These are phyloP conservation scores for Bolboschoenoplectus hybrid DNA, from an alignment of 202 grass and related monocot genomes.

Conservation along the genomic window DNA sequence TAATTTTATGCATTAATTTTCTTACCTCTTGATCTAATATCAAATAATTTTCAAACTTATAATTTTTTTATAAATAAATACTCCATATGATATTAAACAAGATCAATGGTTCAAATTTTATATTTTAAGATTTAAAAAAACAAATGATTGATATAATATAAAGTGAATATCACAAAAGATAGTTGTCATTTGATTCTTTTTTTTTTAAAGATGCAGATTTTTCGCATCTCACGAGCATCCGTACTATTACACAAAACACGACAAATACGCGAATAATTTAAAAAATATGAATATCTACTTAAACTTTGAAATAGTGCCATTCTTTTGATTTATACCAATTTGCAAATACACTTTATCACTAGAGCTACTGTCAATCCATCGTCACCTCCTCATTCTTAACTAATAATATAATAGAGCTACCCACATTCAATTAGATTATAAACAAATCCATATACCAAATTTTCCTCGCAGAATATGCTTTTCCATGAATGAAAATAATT, in stretches of 20 bases:
- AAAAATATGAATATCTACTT: not conserved
- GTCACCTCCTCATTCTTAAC: constrained; percentile 23
- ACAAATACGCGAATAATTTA: not conserved
- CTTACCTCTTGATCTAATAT: too few species aligned
- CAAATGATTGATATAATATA: too few species aligned
- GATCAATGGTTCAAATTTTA: too few species aligned
- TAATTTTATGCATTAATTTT: too few species aligned
- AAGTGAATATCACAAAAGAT: too few species aligned
- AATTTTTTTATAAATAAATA: too few species aligned
- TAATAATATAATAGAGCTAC: constrained; percentile 1
- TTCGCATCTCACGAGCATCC: not conserved
- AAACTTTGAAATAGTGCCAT: constrained; percentile 14
- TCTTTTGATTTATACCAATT: constrained; percentile 28
- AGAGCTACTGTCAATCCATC: constrained; percentile 23
- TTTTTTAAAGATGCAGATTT: not conserved
- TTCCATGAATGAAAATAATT: constrained; percentile 31
- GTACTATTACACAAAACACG: not conserved
- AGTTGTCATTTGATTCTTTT: too few species aligned
- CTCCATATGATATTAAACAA: too few species aligned
- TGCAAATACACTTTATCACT: constrained; percentile 29
- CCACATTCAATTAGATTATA: constrained; percentile 29
- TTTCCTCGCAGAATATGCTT: constrained; percentile 28
- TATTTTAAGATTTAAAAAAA: too few species aligned
- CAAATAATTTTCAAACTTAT: too few species aligned
- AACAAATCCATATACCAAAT: not conserved